Conservation (phyloP, 116 monocot genomes). For the Trichopus zeylanicus region DNA sequence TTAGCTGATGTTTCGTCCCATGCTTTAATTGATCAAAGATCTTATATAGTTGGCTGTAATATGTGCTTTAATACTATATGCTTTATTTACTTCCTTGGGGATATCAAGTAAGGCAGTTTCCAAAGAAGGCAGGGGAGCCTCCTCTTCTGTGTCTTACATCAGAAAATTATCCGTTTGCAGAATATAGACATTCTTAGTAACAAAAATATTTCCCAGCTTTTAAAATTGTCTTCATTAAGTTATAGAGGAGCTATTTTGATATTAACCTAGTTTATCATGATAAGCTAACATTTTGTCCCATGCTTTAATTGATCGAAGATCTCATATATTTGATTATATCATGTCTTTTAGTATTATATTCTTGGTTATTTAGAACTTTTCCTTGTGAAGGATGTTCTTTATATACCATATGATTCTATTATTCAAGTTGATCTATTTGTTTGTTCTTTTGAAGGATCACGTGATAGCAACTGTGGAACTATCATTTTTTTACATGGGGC, state of each 20-base stretch:
- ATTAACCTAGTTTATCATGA: not conserved
- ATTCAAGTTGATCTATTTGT: not conserved
- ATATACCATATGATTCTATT: not conserved
- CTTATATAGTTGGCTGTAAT: too few species aligned
- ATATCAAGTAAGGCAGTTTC: too few species aligned
- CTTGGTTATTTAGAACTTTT: not conserved
- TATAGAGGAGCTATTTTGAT: not conserved
- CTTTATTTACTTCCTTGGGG: too few species aligned
- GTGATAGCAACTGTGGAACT: slow-evolving; percentile 43
- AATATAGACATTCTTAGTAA: too few species aligned
- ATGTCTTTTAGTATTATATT: not conserved
- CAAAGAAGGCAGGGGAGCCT: too few species aligned
- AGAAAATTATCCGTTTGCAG: too few species aligned
- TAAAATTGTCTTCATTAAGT: not conserved
- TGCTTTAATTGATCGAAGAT: not conserved
- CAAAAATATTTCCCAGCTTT: too few species aligned
- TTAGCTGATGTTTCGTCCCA: too few species aligned
- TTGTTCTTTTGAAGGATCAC: slow-evolving; percentile 38
- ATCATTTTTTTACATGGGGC: slow-evolving; percentile 90
- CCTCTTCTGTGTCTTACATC: too few species aligned
- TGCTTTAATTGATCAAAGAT: too few species aligned
- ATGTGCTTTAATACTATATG: too few species aligned
- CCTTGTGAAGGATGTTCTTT: not conserved
- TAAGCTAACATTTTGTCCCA: too few species aligned
- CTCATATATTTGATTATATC: not conserved